Evolutionary conservation across 805 yeast species (phyloP), one percentile per base, ranked within the genome.

Genomic region (Candida oleophila): DNA sequence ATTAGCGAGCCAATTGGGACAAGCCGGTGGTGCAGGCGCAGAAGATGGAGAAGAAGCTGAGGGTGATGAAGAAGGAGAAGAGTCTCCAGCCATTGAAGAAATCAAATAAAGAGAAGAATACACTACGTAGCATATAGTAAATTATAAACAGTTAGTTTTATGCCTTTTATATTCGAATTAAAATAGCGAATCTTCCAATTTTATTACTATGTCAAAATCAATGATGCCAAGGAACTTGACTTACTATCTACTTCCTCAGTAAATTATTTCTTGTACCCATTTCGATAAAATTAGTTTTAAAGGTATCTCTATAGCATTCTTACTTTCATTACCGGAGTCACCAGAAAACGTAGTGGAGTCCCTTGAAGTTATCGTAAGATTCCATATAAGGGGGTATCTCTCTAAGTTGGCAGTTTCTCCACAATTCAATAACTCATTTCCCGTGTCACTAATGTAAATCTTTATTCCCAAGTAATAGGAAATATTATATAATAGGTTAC

Each of bases 1-100:
- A 22, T 64, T 68, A 54, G 75, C 77, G 35, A 68, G 73, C 50
- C 76, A 71, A 63, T 69, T 71, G 59, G 76, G 75, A 38, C 67
- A 67, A 52, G 70, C 70, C 35, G 68, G 67, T 43, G 52, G 50
- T 28, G 20, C 46, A 11, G 54, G 44, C 30, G 67, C 47, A 37
- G 62, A 50, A 8, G 60, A 48, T 16, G 66, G 49, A 11, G 65
- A 53, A 11, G 67, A 60, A 28, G 62, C 40, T n/a, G 61, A 47
- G 35, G 59, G 43, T 45, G 60, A 44, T 20, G 55, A 43, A 19
- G 57, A 48, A 40, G 65, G 55, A 45, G 30, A 25, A 25, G 62
- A 33, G 33, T 57, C 38, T 12, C 40, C 32, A 56, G 22, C 21
- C 4, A 60, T 49, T 38, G 59, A 55, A 42, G 55, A 50, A 47